Base-by-base conservation (phyloP, 2,329 filamentous ascomycete species). In the Pseudogymnoascus sp. region DNA sequence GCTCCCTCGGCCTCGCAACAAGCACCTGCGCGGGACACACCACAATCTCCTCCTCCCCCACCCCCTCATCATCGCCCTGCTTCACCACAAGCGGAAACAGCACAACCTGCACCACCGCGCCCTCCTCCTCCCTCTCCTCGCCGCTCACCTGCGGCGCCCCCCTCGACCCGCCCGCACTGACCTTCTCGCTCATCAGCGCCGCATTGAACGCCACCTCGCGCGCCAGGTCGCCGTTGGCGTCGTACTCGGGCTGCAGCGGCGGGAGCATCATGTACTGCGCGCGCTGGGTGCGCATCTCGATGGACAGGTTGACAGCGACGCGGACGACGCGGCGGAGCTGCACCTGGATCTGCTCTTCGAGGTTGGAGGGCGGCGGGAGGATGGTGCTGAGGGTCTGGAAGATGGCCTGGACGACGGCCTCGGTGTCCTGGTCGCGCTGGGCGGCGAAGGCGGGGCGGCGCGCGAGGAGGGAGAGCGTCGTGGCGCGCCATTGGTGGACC, bases 211-310 rank as follows among this genome's bases (percentile, higher is more conserved):
- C 83, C 8, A 97, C 91, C 62, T 92, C 93, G 62, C 90, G 89
- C 14, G 88, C 83, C 7, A 99, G 84, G 71, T 97, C 93, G 69
- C 94, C 94, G 66, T 94, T 91, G 69, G 87, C 88, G 75, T 97
- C 92, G 75, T 96, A 97, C 75, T 97, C 92, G 22, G 94, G 94
- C 75, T 94, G 91, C 62, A 96, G 81, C 4, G 94, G 94, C 28
- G 94, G 93, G 16, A 97, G 86, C 93, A 99, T 99, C 79, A 96
- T 94, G 79, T 96, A 99, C 78, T 97, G 94, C 38, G 94, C 92
- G 64, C 91, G 87, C 75, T 99, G 94, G 14, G 89, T 95, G 73
- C 94, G 92, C 94, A 99, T 99, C 78, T 97, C 92, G 67, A 99
- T 87, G 1, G 92, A 92, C 9, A 99, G 84, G 63, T 90, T 89